A percentile compares a stretch with the other conserved stretches of the same genome.
Evolutionary conservation across 768 basidiomycete genomes (phyloP).

Genomic region (Suillus subalutaceus): DNA sequence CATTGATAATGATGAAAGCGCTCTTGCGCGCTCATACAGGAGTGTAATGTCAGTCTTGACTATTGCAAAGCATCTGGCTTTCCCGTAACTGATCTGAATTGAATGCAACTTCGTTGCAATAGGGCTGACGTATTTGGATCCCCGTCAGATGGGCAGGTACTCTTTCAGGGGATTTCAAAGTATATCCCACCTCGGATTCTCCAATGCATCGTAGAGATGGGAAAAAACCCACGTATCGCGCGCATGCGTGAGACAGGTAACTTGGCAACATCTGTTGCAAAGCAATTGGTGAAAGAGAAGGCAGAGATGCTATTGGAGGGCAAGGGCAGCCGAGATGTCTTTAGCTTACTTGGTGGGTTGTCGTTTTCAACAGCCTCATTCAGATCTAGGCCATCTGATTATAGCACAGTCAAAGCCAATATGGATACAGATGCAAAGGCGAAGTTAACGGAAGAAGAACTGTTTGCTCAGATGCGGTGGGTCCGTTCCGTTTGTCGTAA

Average conservation of each 20-base stretch:
- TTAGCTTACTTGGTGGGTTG: slow-evolving; percentile 42
- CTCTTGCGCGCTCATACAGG: slow-evolving; percentile 11
- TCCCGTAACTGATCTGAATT: background rate
- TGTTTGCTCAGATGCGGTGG: slow-evolving; percentile 22
- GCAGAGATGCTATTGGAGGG: slow-evolving; percentile 14
- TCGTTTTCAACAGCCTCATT: background rate
- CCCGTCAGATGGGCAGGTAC: slow-evolving; percentile 22
- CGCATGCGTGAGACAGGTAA: slow-evolving; percentile 9
- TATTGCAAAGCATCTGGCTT: background rate
- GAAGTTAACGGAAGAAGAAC: slow-evolving; percentile 22
- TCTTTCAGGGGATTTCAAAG: slow-evolving; percentile 33
- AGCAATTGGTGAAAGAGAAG: slow-evolving; percentile 18
- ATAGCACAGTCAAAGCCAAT: slow-evolving; percentile 28
- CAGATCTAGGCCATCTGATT: background rate
- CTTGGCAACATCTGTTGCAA: slow-evolving; percentile 7
- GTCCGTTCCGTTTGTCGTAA: slow-evolving; percentile 3
- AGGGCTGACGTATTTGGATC: slow-evolving; percentile 14
- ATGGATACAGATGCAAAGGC: slow-evolving; percentile 29
- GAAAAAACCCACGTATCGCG: slow-evolving; percentile 20
- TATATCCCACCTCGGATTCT: slow-evolving; percentile 37
- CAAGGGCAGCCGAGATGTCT: slow-evolving; percentile 12
- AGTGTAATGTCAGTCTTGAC: slow-evolving; percentile 5
- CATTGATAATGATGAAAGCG: slow-evolving; percentile 26
- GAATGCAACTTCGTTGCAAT: background rate
- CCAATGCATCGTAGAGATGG: slow-evolving; percentile 33